Evolutionary conservation across 163 green algal genomes (phyloP), one percentile per base, ranked within the genome.

Genomic region (Scenedesmus sp.): DNA sequence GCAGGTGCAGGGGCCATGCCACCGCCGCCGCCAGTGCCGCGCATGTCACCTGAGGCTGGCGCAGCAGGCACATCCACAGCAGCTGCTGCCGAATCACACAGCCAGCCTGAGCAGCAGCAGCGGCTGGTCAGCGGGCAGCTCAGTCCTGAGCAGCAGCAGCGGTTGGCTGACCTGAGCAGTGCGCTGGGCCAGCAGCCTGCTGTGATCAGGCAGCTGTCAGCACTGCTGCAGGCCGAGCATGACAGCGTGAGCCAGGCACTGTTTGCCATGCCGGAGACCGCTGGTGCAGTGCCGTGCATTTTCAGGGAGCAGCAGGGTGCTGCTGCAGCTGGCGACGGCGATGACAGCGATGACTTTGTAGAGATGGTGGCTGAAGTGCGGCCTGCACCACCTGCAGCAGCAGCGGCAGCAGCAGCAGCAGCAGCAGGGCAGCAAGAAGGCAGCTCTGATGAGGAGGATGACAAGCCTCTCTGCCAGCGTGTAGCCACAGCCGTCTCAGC

Each of bases 281-380:
- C 60, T 57, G 64, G 88, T 23, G 81, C 88, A 0, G 66, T 92
- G 16, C 88, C 88, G 20, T 73, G 4, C 52, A 92, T 92, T 9
- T 92, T 92, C 81, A 88, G 89, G 76, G 13, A 15, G n/a, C 20
- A 73, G 16, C 18, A 20, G 9, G 54, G 9, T n/a, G 81, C 52
- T 54, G 54, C 79, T 54, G 76, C 52, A 59, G 59, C 15, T 12
- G 26, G 20, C 6, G 88, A 92, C 2, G 81, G 20, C 16, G 88
- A 87, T 18, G 60, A 62, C 20, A 82, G 46, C 13, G 73, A 85
- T 10, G 74, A 73, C 20, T 56, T 79, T 26, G 46, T 92, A 16
- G 81, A 92, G 81, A 18, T 92, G n/a, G 79, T 87, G 59, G 87
- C 20, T 84, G 86, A 90, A 54, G 52, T 67, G 83, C 8, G 23